Conservation (phyloP, 371 early-diverging fungal species). For the Mucor racemosus region DNA sequence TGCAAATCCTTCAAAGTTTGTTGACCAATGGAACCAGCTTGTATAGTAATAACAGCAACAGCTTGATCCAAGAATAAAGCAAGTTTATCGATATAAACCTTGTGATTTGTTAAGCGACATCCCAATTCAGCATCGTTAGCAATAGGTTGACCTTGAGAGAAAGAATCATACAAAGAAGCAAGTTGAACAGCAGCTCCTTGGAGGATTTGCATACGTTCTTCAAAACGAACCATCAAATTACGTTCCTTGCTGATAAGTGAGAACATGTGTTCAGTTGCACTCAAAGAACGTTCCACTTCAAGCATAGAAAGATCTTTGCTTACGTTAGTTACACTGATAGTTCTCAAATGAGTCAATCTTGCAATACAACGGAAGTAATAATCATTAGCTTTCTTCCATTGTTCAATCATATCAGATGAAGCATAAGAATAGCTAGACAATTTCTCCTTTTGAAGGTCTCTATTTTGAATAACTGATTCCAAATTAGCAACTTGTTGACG, state of each 20-base stretch:
- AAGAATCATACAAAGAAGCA: slow-evolving; percentile 33
- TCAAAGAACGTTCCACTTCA: slow-evolving; percentile 74
- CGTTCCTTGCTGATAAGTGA: slow-evolving; percentile 68
- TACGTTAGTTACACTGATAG: slow-evolving; percentile 57
- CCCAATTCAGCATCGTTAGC: slow-evolving; percentile 28
- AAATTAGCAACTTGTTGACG: slow-evolving; percentile 38
- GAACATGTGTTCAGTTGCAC: slow-evolving; percentile 76
- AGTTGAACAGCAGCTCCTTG: slow-evolving; percentile 46
- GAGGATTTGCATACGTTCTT: slow-evolving; percentile 35
- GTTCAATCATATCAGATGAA: slow-evolving; percentile 36
- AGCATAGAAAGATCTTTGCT: slow-evolving; percentile 72
- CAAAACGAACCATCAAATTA: slow-evolving; percentile 39
- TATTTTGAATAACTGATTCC: slow-evolving; percentile 30
- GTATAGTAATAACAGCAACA: slow-evolving; percentile 24
- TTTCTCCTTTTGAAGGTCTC: slow-evolving; percentile 34
- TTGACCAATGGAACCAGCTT: slow-evolving; percentile 17
- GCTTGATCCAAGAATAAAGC: slow-evolving; percentile 46
- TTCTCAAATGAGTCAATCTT: slow-evolving; percentile 69
- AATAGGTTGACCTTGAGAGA: slow-evolving; percentile 20
- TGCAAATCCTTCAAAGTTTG: slow-evolving; percentile 22
- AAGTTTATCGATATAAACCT: slow-evolving; percentile 54
- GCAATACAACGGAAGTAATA: slow-evolving; percentile 79
- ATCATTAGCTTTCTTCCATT: slow-evolving; percentile 69
- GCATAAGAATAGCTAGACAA: slow-evolving; percentile 31
- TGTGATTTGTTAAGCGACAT: slow-evolving; percentile 47